Conservation (phyloP, 2,329 filamentous ascomycete species). For the Pseudopithomyces maydicus region DNA sequence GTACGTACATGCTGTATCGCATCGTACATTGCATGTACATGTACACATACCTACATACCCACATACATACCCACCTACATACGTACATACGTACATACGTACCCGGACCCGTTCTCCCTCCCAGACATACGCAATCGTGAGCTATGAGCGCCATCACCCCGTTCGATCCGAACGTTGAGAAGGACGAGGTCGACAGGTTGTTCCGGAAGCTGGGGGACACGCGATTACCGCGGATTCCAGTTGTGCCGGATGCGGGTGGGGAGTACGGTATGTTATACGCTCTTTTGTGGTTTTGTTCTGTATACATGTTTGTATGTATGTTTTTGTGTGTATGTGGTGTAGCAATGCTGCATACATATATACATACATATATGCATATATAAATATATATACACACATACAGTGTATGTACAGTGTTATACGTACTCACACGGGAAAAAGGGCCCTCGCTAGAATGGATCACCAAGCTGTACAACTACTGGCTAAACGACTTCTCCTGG, state of each 20-base stretch:
- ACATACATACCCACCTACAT: background rate
- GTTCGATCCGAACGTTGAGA: conserved; percentile 41
- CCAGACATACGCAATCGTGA: background rate
- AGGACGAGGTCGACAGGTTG: conserved; percentile 42
- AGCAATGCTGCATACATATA: too few relatives aligned
- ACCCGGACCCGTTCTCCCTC: too few relatives aligned
- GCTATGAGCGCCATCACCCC: conserved; percentile 31
- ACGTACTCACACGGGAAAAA: background rate
- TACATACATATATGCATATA: too few relatives aligned
- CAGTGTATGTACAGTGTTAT: background rate
- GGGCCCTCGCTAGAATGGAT: conserved; percentile 40
- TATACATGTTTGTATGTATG: too few relatives aligned
- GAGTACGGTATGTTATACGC: conserved; percentile 34
- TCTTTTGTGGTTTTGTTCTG: too few relatives aligned
- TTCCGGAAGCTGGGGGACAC: conserved; percentile 44
- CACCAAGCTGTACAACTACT: conserved; percentile 39
- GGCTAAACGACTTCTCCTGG: conserved; percentile 43
- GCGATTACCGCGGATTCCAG: conserved; percentile 35
- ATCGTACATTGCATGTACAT: background rate
- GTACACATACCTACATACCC: background rate
- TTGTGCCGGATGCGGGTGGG: conserved; percentile 42
- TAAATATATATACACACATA: too few relatives aligned
- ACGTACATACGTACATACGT: background rate
- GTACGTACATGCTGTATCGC: background rate
- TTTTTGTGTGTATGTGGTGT: too few relatives aligned